Evolutionary conservation across 371 early-diverging fungal species (phyloP).

Genomic region (Mortierella sp.): DNA sequence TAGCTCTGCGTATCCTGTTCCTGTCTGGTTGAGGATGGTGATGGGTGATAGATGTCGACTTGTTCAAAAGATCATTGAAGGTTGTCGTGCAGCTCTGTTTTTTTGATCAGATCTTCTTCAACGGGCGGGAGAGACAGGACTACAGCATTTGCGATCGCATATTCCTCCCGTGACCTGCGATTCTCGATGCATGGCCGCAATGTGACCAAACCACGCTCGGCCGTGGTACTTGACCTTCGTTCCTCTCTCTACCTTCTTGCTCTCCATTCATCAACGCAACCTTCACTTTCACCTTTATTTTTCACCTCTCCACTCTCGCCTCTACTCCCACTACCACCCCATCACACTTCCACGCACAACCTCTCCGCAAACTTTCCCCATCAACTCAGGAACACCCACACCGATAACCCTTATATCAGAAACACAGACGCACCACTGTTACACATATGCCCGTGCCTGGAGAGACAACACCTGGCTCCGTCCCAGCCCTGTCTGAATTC

Average conservation of each 20-base stretch:
- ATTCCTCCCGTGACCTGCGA: background rate
- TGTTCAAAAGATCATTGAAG: background rate
- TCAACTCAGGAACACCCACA: conserved; percentile 1
- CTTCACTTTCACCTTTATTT: no score
- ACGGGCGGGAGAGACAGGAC: background rate
- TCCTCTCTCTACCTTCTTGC: background rate
- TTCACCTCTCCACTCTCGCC: background rate
- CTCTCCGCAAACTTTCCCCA: background rate
- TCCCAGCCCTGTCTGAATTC: conserved; percentile 26
- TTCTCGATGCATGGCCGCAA: background rate
- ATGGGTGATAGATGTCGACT: no score
- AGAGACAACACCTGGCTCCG: background rate
- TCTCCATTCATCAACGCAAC: background rate
- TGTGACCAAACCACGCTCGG: no score
- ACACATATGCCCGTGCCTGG: conserved; percentile 8
- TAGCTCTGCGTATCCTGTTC: no score
- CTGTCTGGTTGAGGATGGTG: no score
- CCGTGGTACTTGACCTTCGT: no score
- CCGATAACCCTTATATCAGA: no score
- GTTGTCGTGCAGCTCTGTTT: no score
- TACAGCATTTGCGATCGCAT: background rate
- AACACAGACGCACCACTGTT: background rate
- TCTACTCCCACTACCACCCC: background rate
- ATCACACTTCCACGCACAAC: background rate
- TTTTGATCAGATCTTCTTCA: conserved; percentile 3